Percentiles rank a stretch among this genome's conserved stretches.
These are phyloP conservation scores for Phenoliferia sp. DNA, from an alignment of 1,284 basidiomycete genomes.

Conservation along the genomic window DNA sequence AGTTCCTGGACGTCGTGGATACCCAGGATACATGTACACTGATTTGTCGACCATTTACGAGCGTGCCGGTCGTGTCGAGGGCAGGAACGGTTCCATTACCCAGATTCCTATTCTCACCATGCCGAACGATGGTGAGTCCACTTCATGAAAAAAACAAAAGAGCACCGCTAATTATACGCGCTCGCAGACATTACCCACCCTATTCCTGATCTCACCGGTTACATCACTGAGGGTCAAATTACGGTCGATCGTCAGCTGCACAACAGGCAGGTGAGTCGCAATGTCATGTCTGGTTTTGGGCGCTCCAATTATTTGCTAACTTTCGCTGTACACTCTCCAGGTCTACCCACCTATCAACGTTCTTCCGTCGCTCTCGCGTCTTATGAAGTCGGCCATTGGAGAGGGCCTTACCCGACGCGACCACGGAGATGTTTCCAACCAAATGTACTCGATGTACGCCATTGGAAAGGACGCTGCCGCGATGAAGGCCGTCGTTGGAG, in stretches of 20 bases:
- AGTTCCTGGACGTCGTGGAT: slow-evolving; percentile 98
- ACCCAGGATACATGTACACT: slow-evolving; percentile 99
- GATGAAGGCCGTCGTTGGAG: slow-evolving; percentile 99
- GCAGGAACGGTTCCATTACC: slow-evolving; percentile 97
- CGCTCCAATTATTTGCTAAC: neutral
- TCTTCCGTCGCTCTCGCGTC: slow-evolving; percentile 91
- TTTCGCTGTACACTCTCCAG: slow-evolving; percentile 52
- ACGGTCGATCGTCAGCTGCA: slow-evolving; percentile 71
- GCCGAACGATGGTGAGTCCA: slow-evolving; percentile 88
- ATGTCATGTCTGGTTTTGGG: slow-evolving; percentile 49
- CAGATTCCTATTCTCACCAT: slow-evolving; percentile 99
- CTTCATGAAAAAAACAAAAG: neutral
- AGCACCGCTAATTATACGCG: slow-evolving; percentile 3
- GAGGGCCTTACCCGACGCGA: slow-evolving; percentile 96
- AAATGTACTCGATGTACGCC: slow-evolving; percentile 94
- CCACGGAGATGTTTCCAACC: slow-evolving; percentile 97
- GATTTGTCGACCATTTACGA: slow-evolving; percentile 93
- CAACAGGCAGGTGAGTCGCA: slow-evolving; percentile 80
- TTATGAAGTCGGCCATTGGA: slow-evolving; percentile 99
- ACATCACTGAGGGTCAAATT: slow-evolving; percentile 98
- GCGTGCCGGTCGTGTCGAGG: slow-evolving; percentile 95
- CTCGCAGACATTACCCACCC: slow-evolving; percentile 94
- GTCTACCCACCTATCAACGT: slow-evolving; percentile 99
- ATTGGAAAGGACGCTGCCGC: slow-evolving; percentile 95
- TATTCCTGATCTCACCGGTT: slow-evolving; percentile 98